phyloP scores from a whole-genome alignment of 371 early-diverging fungal genomes.

The Cokeromyces recurvatus region DNA sequence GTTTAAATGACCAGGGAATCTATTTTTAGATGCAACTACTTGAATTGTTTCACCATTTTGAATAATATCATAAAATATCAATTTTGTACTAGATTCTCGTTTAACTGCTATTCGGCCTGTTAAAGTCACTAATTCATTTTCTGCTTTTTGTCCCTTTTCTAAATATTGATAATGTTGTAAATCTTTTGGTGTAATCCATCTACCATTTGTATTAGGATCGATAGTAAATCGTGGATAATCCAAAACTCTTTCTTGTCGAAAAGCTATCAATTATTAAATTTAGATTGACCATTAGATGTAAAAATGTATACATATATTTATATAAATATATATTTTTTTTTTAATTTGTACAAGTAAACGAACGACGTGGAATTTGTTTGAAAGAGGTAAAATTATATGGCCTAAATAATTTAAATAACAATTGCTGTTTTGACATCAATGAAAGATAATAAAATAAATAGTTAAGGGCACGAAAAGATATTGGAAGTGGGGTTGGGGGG shows the following conservation, averaged over 20 bases:
- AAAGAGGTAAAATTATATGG: no score
- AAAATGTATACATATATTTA: background rate
- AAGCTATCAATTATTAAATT: background rate
- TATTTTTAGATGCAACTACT: constrained; percentile 57
- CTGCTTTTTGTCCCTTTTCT: constrained; percentile 33
- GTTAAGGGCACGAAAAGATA: no score
- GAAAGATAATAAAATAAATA: no score
- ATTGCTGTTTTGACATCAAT: no score
- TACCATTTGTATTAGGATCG: constrained; percentile 20
- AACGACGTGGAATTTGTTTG: background rate
- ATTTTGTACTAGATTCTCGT: constrained; percentile 67
- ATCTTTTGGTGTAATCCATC: constrained; percentile 26
- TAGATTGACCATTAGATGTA: background rate
- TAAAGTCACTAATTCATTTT: constrained; percentile 23
- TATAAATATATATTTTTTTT: background rate
- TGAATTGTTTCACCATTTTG: constrained; percentile 64
- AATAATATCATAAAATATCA: constrained; percentile 69
- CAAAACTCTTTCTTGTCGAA: background rate
- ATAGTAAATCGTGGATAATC: constrained; percentile 32
- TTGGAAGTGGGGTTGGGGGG: no score
- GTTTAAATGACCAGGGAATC: constrained; percentile 35
- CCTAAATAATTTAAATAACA: no score
- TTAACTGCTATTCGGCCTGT: constrained; percentile 62
- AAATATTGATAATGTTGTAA: constrained; percentile 9
- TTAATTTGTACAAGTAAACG: no score